Percentiles rank a stretch among this genome's conserved stretches.
Evolutionary conservation across 2,329 filamentous ascomycete species (phyloP).

Genomic region (Ophiosphaerella korrae): DNA sequence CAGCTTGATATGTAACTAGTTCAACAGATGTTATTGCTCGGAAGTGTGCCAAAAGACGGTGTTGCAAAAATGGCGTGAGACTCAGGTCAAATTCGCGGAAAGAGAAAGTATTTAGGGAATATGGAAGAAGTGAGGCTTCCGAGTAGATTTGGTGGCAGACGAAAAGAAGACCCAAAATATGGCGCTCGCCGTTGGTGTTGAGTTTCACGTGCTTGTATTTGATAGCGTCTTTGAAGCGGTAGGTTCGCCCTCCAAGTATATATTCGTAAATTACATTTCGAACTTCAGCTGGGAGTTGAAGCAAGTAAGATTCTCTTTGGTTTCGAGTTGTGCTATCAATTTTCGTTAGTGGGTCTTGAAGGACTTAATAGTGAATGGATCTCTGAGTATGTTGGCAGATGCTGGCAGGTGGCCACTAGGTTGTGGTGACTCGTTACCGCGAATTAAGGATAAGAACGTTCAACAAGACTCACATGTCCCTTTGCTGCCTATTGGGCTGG

Average conservation of each 20-base stretch:
- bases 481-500: neutral
- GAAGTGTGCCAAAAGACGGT: neutral
- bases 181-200: neutral
- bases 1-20: neutral
- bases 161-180: slow-evolving; percentile 3
- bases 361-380: too few relatives aligned
- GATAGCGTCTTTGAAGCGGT: neutral
- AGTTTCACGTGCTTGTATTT: neutral
- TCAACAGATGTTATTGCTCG: neutral
- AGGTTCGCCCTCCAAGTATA: neutral
- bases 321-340: neutral
- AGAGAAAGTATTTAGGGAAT: slow-evolving; percentile 7
- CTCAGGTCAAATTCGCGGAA: neutral
- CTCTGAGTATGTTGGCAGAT: too few relatives aligned
- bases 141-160: slow-evolving; percentile 15
- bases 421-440: too few relatives aligned
- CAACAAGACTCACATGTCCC: neutral
- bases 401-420: too few relatives aligned
- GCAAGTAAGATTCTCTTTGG: neutral
- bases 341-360: too few relatives aligned
- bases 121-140: slow-evolving; percentile 5
- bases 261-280: slow-evolving; percentile 2
- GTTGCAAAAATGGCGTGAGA: neutral
- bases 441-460: too few relatives aligned
- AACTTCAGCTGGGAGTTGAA: slow-evolving; percentile 1